phyloP scores from a whole-genome alignment of 2,329 filamentous ascomycete species.

The Sordariomycetes sp. region DNA sequence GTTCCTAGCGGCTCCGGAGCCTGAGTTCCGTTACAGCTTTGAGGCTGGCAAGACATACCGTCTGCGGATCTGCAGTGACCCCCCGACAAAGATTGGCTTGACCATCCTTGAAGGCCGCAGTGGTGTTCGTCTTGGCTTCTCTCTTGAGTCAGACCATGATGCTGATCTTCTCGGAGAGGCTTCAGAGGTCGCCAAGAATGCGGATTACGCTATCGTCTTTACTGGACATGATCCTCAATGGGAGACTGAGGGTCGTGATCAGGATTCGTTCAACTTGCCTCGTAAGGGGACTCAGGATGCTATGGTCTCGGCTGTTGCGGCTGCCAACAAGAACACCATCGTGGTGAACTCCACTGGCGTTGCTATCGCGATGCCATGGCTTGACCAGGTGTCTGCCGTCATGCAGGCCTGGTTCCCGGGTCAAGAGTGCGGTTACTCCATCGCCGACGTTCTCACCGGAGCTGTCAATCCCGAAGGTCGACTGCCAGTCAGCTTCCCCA shows the following conservation, averaged over 20 bases:
- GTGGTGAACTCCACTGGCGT: conserved; percentile 54
- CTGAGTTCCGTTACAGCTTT: conserved; percentile 13
- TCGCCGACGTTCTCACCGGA: conserved; percentile 54
- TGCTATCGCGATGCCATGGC: conserved; percentile 46
- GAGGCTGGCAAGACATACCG: conserved; percentile 17
- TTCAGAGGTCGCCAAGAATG: conserved; percentile 40
- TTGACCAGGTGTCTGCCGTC: conserved; percentile 40
- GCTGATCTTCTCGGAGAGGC: conserved; percentile 33
- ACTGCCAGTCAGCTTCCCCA: conserved; percentile 50
- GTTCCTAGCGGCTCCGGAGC: neutral
- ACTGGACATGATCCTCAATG: conserved; percentile 43
- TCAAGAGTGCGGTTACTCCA: conserved; percentile 55
- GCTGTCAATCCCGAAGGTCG: conserved; percentile 52
- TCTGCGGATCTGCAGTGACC: conserved; percentile 15
- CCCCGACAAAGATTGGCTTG: conserved; percentile 11
- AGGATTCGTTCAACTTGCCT: conserved; percentile 60
- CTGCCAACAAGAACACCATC: conserved; percentile 43
- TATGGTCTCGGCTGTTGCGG: conserved; percentile 41
- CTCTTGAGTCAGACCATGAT: conserved; percentile 17
- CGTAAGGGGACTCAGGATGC: conserved; percentile 41
- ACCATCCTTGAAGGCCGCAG: conserved; percentile 16
- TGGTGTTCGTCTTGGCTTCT: conserved; percentile 17
- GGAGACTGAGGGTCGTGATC: conserved; percentile 47
- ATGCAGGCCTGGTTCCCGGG: conserved; percentile 58
- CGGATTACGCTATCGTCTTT: conserved; percentile 39